Evolutionary conservation across 805 yeast genomes (phyloP).

Genomic region (Metschnikowia corniflorae): DNA sequence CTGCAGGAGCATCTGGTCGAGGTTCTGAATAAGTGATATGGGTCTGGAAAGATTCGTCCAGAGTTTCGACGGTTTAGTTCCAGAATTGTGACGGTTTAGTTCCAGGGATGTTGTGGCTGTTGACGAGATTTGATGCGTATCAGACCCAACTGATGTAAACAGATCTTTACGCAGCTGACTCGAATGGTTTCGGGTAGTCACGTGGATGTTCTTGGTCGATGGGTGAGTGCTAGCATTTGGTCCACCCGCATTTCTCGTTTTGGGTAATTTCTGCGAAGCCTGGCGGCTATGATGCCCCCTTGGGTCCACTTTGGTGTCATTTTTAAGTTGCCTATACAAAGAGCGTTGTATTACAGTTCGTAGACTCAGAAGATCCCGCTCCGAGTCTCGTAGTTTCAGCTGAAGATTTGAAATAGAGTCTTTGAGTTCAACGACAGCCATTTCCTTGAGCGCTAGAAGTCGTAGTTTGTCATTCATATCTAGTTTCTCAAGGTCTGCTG

Average conservation of each 20-base stretch:
- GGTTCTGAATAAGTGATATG: conserved; percentile 57
- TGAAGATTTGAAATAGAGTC: conserved; percentile 48
- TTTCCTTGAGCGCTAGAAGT: conserved; percentile 63
- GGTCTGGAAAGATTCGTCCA: conserved; percentile 46
- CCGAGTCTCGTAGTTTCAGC: conserved; percentile 38
- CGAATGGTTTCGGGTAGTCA: too few relatives aligned
- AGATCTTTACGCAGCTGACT: not conserved
- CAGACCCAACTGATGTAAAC: not conserved
- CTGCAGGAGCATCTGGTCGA: conserved; percentile 62
- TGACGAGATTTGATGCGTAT: not conserved
- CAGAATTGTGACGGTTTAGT: not conserved
- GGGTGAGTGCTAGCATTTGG: not conserved
- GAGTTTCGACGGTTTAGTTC: conserved; percentile 9
- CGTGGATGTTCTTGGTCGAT: not conserved
- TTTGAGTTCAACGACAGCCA: conserved; percentile 61
- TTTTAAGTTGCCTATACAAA: conserved; percentile 40
- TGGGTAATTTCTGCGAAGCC: not conserved
- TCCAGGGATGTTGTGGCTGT: not conserved
- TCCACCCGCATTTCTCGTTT: not conserved
- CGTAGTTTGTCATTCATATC: conserved; percentile 54
- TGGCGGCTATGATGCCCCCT: too few relatives aligned
- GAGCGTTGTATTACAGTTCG: conserved; percentile 46
- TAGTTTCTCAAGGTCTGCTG: conserved; percentile 23
- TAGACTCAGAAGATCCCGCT: conserved; percentile 48
- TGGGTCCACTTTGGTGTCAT: not conserved